Evolutionary conservation across 2,329 filamentous ascomycete species (phyloP), one percentile per base, ranked within the genome.

Genomic region (Sclerotiophoma versabilis): DNA sequence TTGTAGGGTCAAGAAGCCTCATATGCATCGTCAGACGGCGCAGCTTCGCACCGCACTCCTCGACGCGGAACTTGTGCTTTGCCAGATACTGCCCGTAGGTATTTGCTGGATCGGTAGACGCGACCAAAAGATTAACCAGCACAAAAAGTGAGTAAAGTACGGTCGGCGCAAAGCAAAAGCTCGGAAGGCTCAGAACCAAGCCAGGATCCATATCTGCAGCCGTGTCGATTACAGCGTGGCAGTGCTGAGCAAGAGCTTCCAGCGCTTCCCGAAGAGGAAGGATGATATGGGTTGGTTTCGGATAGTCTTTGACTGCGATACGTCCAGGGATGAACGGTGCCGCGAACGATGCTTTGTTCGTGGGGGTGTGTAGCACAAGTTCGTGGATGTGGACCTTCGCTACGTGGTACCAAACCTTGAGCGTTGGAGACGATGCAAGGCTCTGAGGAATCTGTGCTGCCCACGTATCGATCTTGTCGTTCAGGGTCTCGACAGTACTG

Each of bases 281-380:
- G 20, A 62, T 66, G 47, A 63, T 54, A 17, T 41, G 52, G 9
- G 49, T 9, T 5, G 67, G 67, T 26, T 57, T 63, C 12, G 67
- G 67, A 20, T 64, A 68, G 51, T 70, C 66, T 23, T 63, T 66
- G 38, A 66, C 48, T n/a, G 57, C 33, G 15, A 70, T 60, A 15
- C 67, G 63, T 14, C 61, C 62, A 7, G 67, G 66, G 19, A 69
- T 63, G 26, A 63, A 70, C 2, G 66, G 67, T 26, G 66, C 63
- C 25, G 60, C 56, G 42, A 70, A 70, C 11, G 59, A 61, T n/a
- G 57, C 39, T 39, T 64, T 67, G 27, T 70, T 70, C 7, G 66
- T 67, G 3, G 63, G 63, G 7, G 67, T 70, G 33, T 70, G 67
- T 2, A 70, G 51, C 5, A 59, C 54, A 14, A 62, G 37, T 47